Evolutionary conservation across 345 rosid species (phyloP).

Genomic region (Populus davidiana): DNA sequence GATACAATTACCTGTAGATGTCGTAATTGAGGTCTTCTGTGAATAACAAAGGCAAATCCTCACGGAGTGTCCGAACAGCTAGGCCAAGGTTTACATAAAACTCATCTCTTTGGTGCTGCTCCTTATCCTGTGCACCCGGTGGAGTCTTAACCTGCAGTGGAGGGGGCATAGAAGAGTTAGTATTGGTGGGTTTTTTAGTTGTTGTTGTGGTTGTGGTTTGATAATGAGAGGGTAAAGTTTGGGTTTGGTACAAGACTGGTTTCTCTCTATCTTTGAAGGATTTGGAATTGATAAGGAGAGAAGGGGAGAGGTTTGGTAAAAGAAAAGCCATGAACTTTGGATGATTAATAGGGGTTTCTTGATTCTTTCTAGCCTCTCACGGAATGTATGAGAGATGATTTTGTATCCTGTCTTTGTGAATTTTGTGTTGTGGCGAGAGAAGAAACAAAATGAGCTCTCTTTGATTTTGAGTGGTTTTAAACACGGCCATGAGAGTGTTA

Average conservation of each 20-base stretch:
- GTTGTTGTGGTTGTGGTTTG: conserved; percentile 6
- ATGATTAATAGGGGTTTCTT: background rate
- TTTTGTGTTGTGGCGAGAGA: conserved; percentile 18
- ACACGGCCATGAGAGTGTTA: conserved; percentile 28
- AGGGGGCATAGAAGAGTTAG: conserved; percentile 16
- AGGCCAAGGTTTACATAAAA: conserved; percentile 77
- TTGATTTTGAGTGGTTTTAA: conserved; percentile 52
- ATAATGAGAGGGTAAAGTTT: conserved; percentile 14
- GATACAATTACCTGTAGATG: conserved; percentile 64
- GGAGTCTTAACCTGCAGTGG: conserved; percentile 36
- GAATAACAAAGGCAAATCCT: conserved; percentile 77
- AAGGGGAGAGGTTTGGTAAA: conserved; percentile 64
- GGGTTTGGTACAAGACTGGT: conserved; percentile 17
- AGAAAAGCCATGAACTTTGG: conserved; percentile 64
- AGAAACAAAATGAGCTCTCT: conserved; percentile 14
- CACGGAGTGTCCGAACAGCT: conserved; percentile 83
- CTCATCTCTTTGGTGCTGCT: conserved; percentile 48
- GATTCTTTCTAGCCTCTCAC: conserved; percentile 24
- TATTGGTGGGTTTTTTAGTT: background rate
- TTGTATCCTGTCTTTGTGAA: background rate
- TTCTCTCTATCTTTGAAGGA: conserved; percentile 36
- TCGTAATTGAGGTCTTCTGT: conserved; percentile 74
- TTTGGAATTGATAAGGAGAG: conserved; percentile 47
- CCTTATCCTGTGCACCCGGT: conserved; percentile 30
- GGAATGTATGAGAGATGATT: conserved; percentile 17